Evolutionary conservation across 257 asterid genomes (phyloP).

Genomic region (Gardenia jasminoides): DNA sequence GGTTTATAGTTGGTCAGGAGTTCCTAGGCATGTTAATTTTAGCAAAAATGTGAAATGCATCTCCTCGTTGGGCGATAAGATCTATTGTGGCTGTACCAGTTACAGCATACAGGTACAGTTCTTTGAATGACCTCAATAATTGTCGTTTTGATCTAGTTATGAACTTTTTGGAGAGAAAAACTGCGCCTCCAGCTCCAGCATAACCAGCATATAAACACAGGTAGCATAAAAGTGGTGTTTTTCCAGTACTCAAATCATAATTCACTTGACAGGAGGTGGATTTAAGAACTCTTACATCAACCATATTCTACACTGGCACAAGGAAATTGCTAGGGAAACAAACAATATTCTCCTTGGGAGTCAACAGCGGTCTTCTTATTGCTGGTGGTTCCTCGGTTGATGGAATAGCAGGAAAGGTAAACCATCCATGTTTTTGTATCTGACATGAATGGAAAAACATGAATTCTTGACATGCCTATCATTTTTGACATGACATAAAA

Average conservation of each 20-base stretch:
- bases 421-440: neutral
- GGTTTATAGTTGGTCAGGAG: constrained; percentile 79
- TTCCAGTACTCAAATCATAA: neutral
- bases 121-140: neutral
- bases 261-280: constrained; percentile 64
- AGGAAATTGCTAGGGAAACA: constrained; percentile 71
- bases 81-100: constrained; percentile 77
- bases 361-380: constrained; percentile 42
- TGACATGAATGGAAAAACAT: neutral
- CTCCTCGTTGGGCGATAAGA: constrained; percentile 48
- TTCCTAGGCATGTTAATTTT: constrained; percentile 54
- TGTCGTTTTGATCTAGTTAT: neutral
- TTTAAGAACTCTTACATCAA: constrained; percentile 44
- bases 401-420: constrained; percentile 75
- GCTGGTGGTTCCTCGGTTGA: constrained; percentile 69
- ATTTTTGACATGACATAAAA: neutral
- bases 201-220: neutral
- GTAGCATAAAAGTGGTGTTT: neutral
- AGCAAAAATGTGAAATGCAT: constrained; percentile 69
- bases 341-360: constrained; percentile 50
- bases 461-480: neutral
- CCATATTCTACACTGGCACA: constrained; percentile 63
- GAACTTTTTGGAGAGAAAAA: neutral
- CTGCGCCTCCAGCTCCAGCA: neutral
- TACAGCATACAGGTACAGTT: constrained; percentile 58